Base-by-base conservation (phyloP, 179 eudicot species). In the Dionaea muscipula region DNA sequence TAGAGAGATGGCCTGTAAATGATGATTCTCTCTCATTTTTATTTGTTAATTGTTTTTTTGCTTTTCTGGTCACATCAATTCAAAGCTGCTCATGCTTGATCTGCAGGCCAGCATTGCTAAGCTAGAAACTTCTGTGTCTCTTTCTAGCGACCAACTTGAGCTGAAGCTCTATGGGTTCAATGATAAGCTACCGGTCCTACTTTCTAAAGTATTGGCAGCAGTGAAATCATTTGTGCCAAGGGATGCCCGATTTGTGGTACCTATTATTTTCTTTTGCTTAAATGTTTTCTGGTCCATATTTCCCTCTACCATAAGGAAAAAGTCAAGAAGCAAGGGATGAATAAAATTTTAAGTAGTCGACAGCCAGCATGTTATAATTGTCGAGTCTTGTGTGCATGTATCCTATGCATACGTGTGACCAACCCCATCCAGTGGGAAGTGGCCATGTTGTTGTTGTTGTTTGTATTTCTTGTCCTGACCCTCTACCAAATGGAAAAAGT, bases 61-160 rank as follows among this genome's bases (percentile, higher is more conserved):
- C 7, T 51, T 16, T 15, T 12, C 7, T 13, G 6, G 8, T 14
- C 16, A 22, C 24, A 20, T 27, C 55, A 23, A 46, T 15, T 56
- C 53, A n/a, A 2, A 35, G 2, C 22, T 18, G 15, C 2, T 21
- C 10, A 16, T 51, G 37, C 56, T 44, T 31, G 49, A 37, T 57
- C 37, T 69, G 75, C 76, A 91, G 98, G 98, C 98, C 50, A 80
- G 94, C 69, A 71, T 91, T 50, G 95, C 98, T 13, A 91, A 91
- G 80, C 63, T 91, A 61, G 98, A 91, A 59, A 87, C 94, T 53
- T 91, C 95, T 47, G 77, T 91, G 59, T 87, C 95, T 52, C 60
- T 87, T 60, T 66, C 55, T 51, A 74, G 94, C 31, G 98, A 91
- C 69, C 80, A 79, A 73, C 78, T 91, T 58, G 94, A 91, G 78